A percentile compares a stretch with the other conserved stretches of the same genome.
phyloP scores from a whole-genome alignment of 345 rosid species.

The Alliaria petiolata region DNA sequence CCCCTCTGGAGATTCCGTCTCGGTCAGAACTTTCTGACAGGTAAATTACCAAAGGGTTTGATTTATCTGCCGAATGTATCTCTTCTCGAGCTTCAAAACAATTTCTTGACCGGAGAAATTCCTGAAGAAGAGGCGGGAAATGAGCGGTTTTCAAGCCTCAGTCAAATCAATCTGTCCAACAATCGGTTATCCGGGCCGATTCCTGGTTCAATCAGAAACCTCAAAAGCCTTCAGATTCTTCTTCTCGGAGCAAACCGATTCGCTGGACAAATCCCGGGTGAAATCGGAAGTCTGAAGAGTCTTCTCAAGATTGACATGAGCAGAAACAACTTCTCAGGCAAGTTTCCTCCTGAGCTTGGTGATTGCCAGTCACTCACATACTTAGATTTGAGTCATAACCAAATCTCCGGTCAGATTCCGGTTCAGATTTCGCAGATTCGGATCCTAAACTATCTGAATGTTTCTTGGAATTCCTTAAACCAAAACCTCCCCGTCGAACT shows the following conservation, averaged over 20 bases:
- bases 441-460: slow-evolving; percentile 69
- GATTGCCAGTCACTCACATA: slow-evolving; percentile 46
- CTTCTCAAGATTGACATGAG: slow-evolving; percentile 63
- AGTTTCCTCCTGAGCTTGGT: slow-evolving; percentile 62
- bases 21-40: slow-evolving; percentile 76
- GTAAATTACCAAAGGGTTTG: slow-evolving; percentile 66
- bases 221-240: slow-evolving; percentile 66
- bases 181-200: slow-evolving; percentile 65
- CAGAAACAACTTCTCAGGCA: slow-evolving; percentile 68
- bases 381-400: slow-evolving; percentile 67
- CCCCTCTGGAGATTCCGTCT: slow-evolving; percentile 65
- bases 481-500: slow-evolving; percentile 56
- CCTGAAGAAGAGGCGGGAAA: slow-evolving; percentile 33
- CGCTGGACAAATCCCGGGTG: slow-evolving; percentile 63
- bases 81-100: slow-evolving; percentile 77
- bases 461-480: slow-evolving; percentile 75
- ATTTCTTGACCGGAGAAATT: slow-evolving; percentile 53
- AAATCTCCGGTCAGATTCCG: slow-evolving; percentile 60
- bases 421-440: slow-evolving; percentile 47
- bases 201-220: slow-evolving; percentile 62
- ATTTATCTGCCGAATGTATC: slow-evolving; percentile 61
- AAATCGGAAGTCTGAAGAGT: slow-evolving; percentile 52
- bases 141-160: slow-evolving; percentile 32
- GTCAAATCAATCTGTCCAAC: slow-evolving; percentile 68
- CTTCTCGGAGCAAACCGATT: slow-evolving; percentile 59